Evolutionary conservation across 352 stramenopile genomes (phyloP).

Genomic region (Globisporangium carolinianum): DNA sequence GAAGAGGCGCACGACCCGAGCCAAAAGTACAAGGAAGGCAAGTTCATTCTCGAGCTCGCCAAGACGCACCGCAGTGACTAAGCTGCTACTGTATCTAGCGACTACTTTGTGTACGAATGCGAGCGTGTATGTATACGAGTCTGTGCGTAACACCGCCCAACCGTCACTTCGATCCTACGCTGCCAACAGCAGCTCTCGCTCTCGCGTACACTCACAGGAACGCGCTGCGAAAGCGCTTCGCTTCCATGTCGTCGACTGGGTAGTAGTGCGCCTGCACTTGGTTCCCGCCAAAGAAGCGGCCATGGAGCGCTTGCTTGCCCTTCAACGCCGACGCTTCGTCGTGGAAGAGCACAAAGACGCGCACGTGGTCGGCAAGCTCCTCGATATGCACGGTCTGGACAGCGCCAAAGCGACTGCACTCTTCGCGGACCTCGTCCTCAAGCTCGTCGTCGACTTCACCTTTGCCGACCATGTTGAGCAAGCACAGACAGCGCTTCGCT

Average conservation of each 20-base stretch:
- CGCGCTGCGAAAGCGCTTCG: slow-evolving; percentile 37
- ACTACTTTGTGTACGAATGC: background rate
- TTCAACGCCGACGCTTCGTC: slow-evolving; percentile 32
- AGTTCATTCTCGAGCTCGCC: slow-evolving; percentile 96
- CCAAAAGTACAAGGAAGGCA: slow-evolving; percentile 96
- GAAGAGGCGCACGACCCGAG: slow-evolving; percentile 88
- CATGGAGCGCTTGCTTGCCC: slow-evolving; percentile 54
- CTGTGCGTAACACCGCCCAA: too few relatives aligned
- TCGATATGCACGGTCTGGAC: slow-evolving; percentile 53
- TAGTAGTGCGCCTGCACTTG: slow-evolving; percentile 67
- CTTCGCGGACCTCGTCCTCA: slow-evolving; percentile 52
- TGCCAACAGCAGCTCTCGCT: too few relatives aligned
- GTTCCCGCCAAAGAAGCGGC: slow-evolving; percentile 72
- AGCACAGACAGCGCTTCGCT: slow-evolving; percentile 53
- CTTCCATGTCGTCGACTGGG: slow-evolving; percentile 31
- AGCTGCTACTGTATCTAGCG: background rate
- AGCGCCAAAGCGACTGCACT: slow-evolving; percentile 57
- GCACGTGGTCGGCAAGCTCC: slow-evolving; percentile 63
- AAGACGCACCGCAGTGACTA: slow-evolving; percentile 54
- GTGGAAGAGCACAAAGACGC: slow-evolving; percentile 73
- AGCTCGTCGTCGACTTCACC: slow-evolving; percentile 72
- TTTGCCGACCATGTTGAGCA: slow-evolving; percentile 63
- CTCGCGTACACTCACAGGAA: slow-evolving; percentile 31
- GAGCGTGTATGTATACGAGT: background rate
- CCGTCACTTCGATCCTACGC: too few relatives aligned